phyloP scores from a whole-genome alignment of 2,329 filamentous ascomycete genomes.

The Chaetomiaceae sp. region DNA sequence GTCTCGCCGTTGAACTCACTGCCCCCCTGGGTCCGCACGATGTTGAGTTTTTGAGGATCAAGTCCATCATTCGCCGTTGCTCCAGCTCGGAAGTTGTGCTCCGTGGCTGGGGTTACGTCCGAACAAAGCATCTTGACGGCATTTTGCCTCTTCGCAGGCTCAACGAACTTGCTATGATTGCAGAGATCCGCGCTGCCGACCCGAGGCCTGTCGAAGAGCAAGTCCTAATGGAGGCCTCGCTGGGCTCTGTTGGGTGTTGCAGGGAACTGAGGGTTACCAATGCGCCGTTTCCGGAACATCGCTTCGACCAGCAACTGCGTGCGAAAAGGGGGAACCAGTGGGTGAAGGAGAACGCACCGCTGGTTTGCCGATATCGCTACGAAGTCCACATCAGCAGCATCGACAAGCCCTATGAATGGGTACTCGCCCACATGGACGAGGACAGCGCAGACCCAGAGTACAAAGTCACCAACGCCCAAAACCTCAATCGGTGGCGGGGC shows the following conservation, averaged over 20 bases:
- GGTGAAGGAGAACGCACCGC: conserved; percentile 27
- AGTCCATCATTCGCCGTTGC: conserved; percentile 29
- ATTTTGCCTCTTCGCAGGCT: conserved; percentile 34
- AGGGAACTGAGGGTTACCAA: conserved; percentile 52
- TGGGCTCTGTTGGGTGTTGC: conserved; percentile 33
- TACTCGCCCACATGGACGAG: conserved; percentile 27
- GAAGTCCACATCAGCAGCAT: conserved; percentile 26
- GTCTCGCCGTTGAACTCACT: conserved; percentile 7
- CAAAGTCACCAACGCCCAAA: conserved; percentile 26
- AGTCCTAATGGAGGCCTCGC: conserved; percentile 36
- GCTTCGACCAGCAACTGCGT: conserved; percentile 24
- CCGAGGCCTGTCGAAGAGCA: conserved; percentile 29
- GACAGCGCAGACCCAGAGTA: conserved; percentile 23
- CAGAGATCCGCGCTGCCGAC: conserved; percentile 36
- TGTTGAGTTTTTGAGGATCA: conserved; percentile 34
- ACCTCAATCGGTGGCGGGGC: conserved; percentile 35
- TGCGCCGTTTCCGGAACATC: conserved; percentile 36
- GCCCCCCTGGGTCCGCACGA: background rate
- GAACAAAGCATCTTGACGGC: conserved; percentile 31
- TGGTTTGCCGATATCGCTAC: conserved; percentile 50
- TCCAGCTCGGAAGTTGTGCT: conserved; percentile 32
- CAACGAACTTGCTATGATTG: conserved; percentile 40
- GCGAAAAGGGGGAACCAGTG: conserved; percentile 18
- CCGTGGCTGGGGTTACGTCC: conserved; percentile 35
- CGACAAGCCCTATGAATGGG: conserved; percentile 31